Evolutionary conservation across 257 asterid genomes (phyloP), one percentile per base, ranked within the genome.

Genomic region (Penstemon eatonii): DNA sequence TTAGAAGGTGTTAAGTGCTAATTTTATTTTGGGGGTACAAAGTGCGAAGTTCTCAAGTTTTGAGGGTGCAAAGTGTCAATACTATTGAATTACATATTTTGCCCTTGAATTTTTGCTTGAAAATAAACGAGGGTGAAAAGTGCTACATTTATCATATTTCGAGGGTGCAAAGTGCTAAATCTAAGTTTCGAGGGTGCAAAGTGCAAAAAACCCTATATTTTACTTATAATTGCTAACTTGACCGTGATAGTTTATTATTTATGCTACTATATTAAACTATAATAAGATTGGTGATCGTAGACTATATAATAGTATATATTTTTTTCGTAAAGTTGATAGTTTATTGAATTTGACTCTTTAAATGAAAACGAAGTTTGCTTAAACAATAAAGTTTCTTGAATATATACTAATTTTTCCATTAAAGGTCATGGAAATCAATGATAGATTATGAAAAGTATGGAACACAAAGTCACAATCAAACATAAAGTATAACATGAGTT

Each of bases 361-460:
- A 56, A 67, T 47, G 44, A 63, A 67, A 25, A 61, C n/a, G 15
- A 55, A 72, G 72, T 67, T 76, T 67, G 77, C 69, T 72, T 76
- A 50, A 39, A 7, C 41, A 36, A 56, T 51, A 71, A 61, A 44
- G 38, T 60, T 37, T 70, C 62, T 56, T 5, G 59, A 18, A 56
- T 56, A 56, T 45, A 33, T 47, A 38, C 5, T 36, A 49, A 65
- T 57, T 39, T 56, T 65, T 59, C 56, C 13, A 51, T 15, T 15
- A 15, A 15, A 15, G 18, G 18, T 15, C 18, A 15, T 15, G 18
- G 18, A 15, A 15, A 60, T 56, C 12, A 43, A 52, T 60, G 65
- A 73, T 66, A 36, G 6, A 42, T 51, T 37, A 65, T 57, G 40
- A 25, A 15, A 53, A 11, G 11, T 15, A 6, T 70, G 53, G 18